Base-by-base conservation (phyloP, 140 eudicot species). In the Cichorium intybus region DNA sequence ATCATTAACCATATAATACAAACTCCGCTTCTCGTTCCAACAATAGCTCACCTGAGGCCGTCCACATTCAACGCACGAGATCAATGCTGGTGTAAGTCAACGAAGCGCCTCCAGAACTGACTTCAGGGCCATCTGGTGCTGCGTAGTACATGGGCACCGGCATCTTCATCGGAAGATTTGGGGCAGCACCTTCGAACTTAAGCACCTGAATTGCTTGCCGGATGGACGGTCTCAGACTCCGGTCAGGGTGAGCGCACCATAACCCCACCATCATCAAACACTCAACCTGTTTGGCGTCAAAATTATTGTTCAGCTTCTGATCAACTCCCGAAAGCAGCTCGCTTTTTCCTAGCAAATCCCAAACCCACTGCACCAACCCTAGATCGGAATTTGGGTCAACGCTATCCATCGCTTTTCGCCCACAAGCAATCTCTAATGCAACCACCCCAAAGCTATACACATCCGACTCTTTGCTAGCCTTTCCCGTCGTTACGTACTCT, bases 401-500 rank as follows among this genome's bases (percentile, higher is more conserved):
- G 2, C 45, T n/a, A 55, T 70, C 69, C 10, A n/a, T 9, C 7
- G 78, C 57, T 46, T 62, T 78, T 68, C 63, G 47, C 9, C 84
- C 88, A 31, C 66, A 56, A 24, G 71, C 79, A n/a, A 82, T 74
- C 60, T 82, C 84, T 55, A 78, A 45, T 10, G 74, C 74, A 23
- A 82, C 82, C 6, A 82, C 67, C 4, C 88, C 88, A 43, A 78
- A 82, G 68, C 88, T 82, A 37, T 70, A 82, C 10, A 82, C 79
- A 27, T 82, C 87, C 8, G 84, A 61, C 46, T 82, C 79, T 41
- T 78, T 78, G 28, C 84, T 78, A 0, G 84, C 76, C 62, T 64
- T 61, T 6, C 81, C 76, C 1, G 79, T 70, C 29, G 51, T 70
- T n/a, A 78, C 54, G 23, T 57, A 82, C 61, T 82, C 88, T 1